Evolutionary conservation across 2,329 filamentous ascomycete genomes (phyloP).

Genomic region (Aspergillus ochraceoroseus): DNA sequence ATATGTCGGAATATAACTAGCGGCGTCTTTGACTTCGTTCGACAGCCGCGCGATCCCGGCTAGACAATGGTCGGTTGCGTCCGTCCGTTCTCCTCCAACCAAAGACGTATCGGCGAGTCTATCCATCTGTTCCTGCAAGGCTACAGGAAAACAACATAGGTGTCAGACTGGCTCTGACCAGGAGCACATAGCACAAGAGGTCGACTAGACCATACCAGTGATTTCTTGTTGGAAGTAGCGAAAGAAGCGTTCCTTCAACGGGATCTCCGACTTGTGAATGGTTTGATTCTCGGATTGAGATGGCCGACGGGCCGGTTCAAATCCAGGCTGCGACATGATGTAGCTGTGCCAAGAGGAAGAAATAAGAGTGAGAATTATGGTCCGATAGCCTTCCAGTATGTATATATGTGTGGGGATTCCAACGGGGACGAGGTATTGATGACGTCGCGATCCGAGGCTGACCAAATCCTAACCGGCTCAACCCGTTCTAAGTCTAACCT

Average conservation of each 20-base stretch:
- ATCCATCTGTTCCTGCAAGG: slow-evolving; percentile 69
- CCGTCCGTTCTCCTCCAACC: slow-evolving; percentile 68
- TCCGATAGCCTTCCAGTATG: no score
- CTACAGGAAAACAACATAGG: slow-evolving; percentile 42
- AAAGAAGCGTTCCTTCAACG: slow-evolving; percentile 74
- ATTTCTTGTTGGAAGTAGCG: slow-evolving; percentile 74
- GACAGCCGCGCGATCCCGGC: slow-evolving; percentile 74
- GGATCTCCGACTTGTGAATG: slow-evolving; percentile 35
- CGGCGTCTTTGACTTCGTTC: slow-evolving; percentile 77
- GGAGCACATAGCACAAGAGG: slow-evolving; percentile 6
- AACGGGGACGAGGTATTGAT: no score
- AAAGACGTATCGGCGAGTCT: slow-evolving; percentile 59
- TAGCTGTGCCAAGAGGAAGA: not conserved
- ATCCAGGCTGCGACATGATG: slow-evolving; percentile 32
- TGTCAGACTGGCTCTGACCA: slow-evolving; percentile 20
- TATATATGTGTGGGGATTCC: no score
- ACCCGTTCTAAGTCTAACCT: no score
- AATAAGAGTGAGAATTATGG: not conserved
- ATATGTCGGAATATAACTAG: slow-evolving; percentile 77
- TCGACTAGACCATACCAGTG: slow-evolving; percentile 51
- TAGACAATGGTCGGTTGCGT: slow-evolving; percentile 75
- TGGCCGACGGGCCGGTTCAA: slow-evolving; percentile 27
- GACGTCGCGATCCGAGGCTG: no score
- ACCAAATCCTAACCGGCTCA: no score
- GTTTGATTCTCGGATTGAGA: slow-evolving; percentile 34